Evolutionary conservation across 176 grass and related monocot genomes (phyloP).

Genomic region (Pontederia crassipes): DNA sequence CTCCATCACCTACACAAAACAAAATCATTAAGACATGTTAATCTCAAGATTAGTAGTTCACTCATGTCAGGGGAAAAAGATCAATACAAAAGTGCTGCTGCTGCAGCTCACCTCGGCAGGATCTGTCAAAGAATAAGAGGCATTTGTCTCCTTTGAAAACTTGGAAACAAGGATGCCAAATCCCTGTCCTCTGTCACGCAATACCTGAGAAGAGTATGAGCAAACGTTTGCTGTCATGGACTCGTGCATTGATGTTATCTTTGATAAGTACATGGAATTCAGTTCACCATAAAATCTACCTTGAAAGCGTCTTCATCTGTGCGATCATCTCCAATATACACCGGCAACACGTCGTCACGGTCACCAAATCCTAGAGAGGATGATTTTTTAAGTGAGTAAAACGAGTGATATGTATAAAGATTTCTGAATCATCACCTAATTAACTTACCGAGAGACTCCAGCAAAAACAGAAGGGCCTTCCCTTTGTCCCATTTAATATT

Average conservation of each 20-base stretch:
- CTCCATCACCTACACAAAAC: too few relatives aligned
- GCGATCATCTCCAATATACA: conserved; percentile 69
- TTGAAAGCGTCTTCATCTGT: conserved; percentile 74
- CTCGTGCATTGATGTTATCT: background rate
- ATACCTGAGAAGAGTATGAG: conserved; percentile 13
- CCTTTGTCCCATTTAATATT: conserved; percentile 68
- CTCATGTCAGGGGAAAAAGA: too few relatives aligned
- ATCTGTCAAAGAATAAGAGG: conserved; percentile 41
- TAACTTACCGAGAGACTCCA: conserved; percentile 23
- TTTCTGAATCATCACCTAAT: background rate
- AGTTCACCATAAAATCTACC: background rate
- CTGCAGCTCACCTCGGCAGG: conserved; percentile 29
- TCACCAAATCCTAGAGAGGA: conserved; percentile 14
- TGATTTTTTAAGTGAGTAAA: too few relatives aligned
- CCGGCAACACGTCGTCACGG: conserved; percentile 25
- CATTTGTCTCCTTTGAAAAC: conserved; percentile 42
- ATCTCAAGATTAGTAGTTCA: too few relatives aligned
- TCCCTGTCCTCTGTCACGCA: conserved; percentile 28
- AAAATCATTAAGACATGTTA: too few relatives aligned
- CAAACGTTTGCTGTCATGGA: background rate
- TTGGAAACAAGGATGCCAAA: conserved; percentile 42
- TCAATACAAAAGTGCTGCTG: too few relatives aligned
- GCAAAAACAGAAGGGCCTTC: conserved; percentile 51
- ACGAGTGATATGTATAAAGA: too few relatives aligned
- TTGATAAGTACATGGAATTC: background rate